Base-by-base conservation (phyloP, 176 grass and related monocot species). In the Chloris gayana region DNA sequence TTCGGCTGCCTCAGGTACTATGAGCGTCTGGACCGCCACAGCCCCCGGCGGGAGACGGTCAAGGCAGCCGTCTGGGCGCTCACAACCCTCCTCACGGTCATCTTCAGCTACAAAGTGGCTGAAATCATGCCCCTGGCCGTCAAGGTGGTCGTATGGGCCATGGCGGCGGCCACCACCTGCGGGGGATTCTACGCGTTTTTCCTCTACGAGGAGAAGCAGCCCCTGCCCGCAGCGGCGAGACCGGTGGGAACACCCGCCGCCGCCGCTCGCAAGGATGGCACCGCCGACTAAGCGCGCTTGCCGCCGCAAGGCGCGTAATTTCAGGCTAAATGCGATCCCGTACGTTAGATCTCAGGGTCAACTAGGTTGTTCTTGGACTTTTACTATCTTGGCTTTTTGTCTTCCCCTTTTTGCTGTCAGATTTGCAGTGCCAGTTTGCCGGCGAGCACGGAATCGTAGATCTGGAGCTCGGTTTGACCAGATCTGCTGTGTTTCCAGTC, bases 161-260 rank as follows among this genome's bases (percentile, higher is more conserved):
- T 91, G 85, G 82, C 91, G 0, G 31, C 70, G 0, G 26, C 75
- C 14, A 94, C 91, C 0, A 64, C 80, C 9, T 44, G 17, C 0
- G 85, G 57, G 0, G 85, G 88, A 0, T 94, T 94, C 69, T 94
- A 86, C 17, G 46, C 66, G 1, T 88, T 94, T 57, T 91, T 94
- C 61, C 3, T 93, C 33, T 77, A 76, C 51, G 31, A n/a, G 21
- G 78, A 15, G 42, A 85, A 31, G 49, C 75, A 14, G 50, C 21
- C 54, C 45, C 3, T 30, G 9, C 46, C 70, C 3, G 80, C 60
- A 6, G 80, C 45, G 42, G 44, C 45, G 70, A 27, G 11, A 61
- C n/a, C 58, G 58, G 58, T 61, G 58, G 58, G 58, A 61, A 1
- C 58, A 10, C 51, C 19, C 61, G 47, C 47, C 22, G 38, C 10